Percentiles rank a stretch among this genome's conserved stretches.
Evolutionary conservation across 1,139 yeast genomes (phyloP).

Genomic region (Diutina ranongensis): DNA sequence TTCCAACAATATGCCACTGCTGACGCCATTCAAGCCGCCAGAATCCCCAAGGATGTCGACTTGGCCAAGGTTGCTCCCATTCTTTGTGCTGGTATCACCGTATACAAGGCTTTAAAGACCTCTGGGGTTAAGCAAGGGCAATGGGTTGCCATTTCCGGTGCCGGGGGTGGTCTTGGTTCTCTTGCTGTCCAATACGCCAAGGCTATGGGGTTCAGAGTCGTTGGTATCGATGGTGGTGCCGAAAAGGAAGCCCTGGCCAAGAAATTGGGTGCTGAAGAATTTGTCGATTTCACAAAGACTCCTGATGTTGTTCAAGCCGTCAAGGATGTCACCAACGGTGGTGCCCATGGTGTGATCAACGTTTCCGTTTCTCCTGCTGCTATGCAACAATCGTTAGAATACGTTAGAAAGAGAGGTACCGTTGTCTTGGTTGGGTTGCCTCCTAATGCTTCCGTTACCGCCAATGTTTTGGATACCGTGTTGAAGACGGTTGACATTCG

Average conservation of each 20-base stretch:
- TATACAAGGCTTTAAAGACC: slow-evolving; percentile 13
- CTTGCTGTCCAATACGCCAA: slow-evolving; percentile 12
- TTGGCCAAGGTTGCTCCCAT: slow-evolving; percentile 12
- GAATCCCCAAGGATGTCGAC: slow-evolving; percentile 11
- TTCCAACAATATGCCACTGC: slow-evolving; percentile 13
- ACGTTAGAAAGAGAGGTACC: slow-evolving; percentile 11
- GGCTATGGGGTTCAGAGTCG: slow-evolving; percentile 12
- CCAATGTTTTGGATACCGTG: slow-evolving; percentile 11
- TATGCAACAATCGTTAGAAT: slow-evolving; percentile 11
- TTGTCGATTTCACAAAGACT: slow-evolving; percentile 11
- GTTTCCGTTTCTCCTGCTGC: slow-evolving; percentile 12
- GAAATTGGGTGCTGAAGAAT: slow-evolving; percentile 11
- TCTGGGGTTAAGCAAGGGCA: slow-evolving; percentile 11
- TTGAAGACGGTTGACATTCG: slow-evolving; percentile 10
- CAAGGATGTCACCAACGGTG: slow-evolving; percentile 11
- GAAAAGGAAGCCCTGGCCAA: slow-evolving; percentile 11
- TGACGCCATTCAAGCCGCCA: slow-evolving; percentile 12
- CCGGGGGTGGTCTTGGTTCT: slow-evolving; percentile 13
- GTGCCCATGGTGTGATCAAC: slow-evolving; percentile 12
- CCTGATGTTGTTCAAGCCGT: slow-evolving; percentile 11
- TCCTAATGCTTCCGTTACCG: slow-evolving; percentile 11
- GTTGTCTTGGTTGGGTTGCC: slow-evolving; percentile 13
- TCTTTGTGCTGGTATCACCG: slow-evolving; percentile 13
- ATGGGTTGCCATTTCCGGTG: slow-evolving; percentile 13
- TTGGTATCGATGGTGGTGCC: slow-evolving; percentile 12